Evolutionary conservation across 2,329 filamentous ascomycete species (phyloP).

Genomic region (Aureobasidium sp.): DNA sequence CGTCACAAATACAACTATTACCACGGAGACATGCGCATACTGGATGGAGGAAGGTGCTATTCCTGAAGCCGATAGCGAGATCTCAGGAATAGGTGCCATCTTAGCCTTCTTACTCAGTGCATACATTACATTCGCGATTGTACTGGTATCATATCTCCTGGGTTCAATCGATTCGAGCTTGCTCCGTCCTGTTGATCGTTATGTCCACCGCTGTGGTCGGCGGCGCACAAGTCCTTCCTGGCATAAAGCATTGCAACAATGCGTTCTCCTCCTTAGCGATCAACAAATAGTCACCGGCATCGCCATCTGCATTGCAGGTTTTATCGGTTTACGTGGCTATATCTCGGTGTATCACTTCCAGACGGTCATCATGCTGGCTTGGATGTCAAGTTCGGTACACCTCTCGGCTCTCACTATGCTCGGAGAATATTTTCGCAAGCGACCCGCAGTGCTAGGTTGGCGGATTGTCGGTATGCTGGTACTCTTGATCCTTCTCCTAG

Average conservation of each 20-base stretch:
- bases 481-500: no score
- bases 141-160: conserved; percentile 14
- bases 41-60: conserved; percentile 3
- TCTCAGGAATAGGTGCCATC: conserved; percentile 18
- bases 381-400: conserved; percentile 22
- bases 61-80: conserved; percentile 16
- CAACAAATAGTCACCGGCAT: background rate
- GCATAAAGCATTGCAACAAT: background rate
- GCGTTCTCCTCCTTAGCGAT: background rate
- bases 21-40: background rate
- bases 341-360: conserved; percentile 21
- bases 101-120: conserved; percentile 18
- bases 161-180: background rate
- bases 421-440: background rate
- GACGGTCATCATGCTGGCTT: conserved; percentile 22
- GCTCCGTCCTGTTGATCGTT: conserved; percentile 16
- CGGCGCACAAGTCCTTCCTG: background rate
- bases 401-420: conserved; percentile 15
- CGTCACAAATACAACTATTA: background rate
- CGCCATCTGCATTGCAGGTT: background rate
- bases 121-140: conserved; percentile 16
- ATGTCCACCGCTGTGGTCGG: background rate
- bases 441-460: conserved; percentile 14
- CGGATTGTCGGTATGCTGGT: conserved; percentile 8
- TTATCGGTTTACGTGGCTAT: conserved; percentile 12